These are phyloP conservation scores for Cercophora sp. DNA, from an alignment of 495 filamentous ascomycete species.

Conservation along the genomic window DNA sequence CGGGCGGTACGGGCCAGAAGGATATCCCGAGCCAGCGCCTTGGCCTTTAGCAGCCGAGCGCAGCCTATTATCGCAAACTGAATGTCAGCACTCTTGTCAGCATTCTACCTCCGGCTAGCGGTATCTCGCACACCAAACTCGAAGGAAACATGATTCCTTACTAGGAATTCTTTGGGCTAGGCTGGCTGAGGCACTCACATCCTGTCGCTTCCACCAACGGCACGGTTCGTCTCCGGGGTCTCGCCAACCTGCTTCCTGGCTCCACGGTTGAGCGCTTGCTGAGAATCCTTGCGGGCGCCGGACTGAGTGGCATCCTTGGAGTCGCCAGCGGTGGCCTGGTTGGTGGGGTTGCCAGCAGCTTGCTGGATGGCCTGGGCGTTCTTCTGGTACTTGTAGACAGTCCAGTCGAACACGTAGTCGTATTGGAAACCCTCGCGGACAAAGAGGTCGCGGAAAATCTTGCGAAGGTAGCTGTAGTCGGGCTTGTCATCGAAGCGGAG, in stretches of 20 bases:
- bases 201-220: constrained; percentile 89
- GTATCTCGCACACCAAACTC: constrained; percentile 79
- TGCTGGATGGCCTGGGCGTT: constrained; percentile 64
- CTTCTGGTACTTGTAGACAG: constrained; percentile 99
- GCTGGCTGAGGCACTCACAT: constrained; percentile 85
- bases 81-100: constrained; percentile 74
- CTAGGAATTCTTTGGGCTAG: constrained; percentile 73
- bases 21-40: constrained; percentile 60
- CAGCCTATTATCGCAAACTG: constrained; percentile 91
- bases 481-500: constrained; percentile 99
- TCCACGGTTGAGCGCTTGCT: constrained; percentile 61
- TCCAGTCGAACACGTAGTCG: constrained; percentile 99
- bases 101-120: constrained; percentile 70
- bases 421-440: constrained; percentile 99
- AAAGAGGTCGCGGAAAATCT: constrained; percentile 99
- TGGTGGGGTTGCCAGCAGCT: constrained; percentile 46
- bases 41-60: constrained; percentile 88
- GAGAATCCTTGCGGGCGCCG: constrained; percentile 57
- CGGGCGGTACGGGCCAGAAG: constrained; percentile 64
- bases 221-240: constrained; percentile 80
- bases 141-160: constrained; percentile 86
- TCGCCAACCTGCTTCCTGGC: constrained; percentile 84
- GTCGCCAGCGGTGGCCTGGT: constrained; percentile 52
- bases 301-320: constrained; percentile 49
- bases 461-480: constrained; percentile 98